These are phyloP conservation scores for Colletotrichum gloeosporioides DNA, from an alignment of 2,329 filamentous ascomycete species.

Conservation along the genomic window DNA sequence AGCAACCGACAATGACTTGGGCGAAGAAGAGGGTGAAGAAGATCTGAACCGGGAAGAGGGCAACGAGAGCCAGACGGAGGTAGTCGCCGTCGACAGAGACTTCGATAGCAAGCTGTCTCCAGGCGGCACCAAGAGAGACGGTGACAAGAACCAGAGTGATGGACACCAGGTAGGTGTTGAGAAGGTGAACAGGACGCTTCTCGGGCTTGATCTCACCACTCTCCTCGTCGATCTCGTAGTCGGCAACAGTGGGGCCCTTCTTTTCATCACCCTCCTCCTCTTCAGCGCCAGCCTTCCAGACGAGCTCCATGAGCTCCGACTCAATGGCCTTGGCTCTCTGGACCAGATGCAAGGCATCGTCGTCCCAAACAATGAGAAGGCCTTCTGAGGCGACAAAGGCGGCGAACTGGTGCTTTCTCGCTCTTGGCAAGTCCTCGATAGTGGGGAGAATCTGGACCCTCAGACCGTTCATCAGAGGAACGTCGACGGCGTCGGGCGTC, in stretches of 20 bases:
- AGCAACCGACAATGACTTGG: constrained; percentile 77
- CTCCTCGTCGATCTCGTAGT: constrained; percentile 72
- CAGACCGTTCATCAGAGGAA: constrained; percentile 79
- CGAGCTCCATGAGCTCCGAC: constrained; percentile 76
- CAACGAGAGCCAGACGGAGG: constrained; percentile 67
- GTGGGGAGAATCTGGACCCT: constrained; percentile 77
- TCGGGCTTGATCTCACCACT: constrained; percentile 71
- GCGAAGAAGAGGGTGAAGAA: constrained; percentile 86
- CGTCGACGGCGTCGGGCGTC: constrained; percentile 75
- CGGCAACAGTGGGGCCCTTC: constrained; percentile 47
- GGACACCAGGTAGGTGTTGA: constrained; percentile 72
- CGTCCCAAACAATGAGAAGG: constrained; percentile 82
- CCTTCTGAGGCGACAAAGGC: constrained; percentile 77
- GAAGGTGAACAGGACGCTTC: constrained; percentile 69
- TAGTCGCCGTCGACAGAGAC: constrained; percentile 68
- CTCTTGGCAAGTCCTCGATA: constrained; percentile 71
- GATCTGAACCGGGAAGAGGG: constrained; percentile 72
- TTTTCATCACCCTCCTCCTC: constrained; percentile 60
- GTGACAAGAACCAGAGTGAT: constrained; percentile 71
- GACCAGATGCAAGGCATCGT: constrained; percentile 75
- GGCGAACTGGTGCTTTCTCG: constrained; percentile 80
- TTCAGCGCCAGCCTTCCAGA: constrained; percentile 68
- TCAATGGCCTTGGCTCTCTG: constrained; percentile 75
- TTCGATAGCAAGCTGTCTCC: constrained; percentile 72
- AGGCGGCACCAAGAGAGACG: constrained; percentile 71